Conservation (phyloP, 805 yeast genomes). For the Candida broadrunensis region DNA sequence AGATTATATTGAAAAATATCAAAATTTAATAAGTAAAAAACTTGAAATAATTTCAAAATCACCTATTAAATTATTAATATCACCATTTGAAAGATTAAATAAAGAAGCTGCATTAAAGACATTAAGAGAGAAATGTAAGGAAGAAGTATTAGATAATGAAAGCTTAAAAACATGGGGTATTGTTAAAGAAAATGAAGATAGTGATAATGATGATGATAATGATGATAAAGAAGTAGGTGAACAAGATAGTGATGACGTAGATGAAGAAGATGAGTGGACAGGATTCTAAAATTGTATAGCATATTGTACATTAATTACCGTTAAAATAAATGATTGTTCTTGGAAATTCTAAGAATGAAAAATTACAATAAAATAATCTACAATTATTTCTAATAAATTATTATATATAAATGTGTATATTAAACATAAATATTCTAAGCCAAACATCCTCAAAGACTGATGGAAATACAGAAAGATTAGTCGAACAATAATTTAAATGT, state of each 20-base stretch:
- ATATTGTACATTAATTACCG: no score
- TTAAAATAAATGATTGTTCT: no score
- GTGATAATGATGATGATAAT: slow-evolving; percentile 18
- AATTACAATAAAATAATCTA: no score
- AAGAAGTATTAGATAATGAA: slow-evolving; percentile 63
- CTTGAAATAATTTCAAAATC: slow-evolving; percentile 35
- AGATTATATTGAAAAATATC: slow-evolving; percentile 28
- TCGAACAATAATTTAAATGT: no score
- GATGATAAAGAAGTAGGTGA: slow-evolving; percentile 11
- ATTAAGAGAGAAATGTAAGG: slow-evolving; percentile 59
- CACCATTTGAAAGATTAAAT: slow-evolving; percentile 57
- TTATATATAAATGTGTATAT: no score
- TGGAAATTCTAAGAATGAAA: no score
- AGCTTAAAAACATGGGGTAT: slow-evolving; percentile 68
- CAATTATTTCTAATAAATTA: no score
- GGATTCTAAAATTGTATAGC: slow-evolving; percentile 20
- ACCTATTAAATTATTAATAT: slow-evolving; percentile 55
- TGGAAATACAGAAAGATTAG: no score
- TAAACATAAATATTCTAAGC: no score
- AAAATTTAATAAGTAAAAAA: slow-evolving; percentile 18
- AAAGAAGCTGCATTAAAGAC: slow-evolving; percentile 55
- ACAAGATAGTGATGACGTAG: slow-evolving; percentile 16
- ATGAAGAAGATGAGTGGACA: slow-evolving; percentile 30
- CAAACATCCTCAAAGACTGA: no score
- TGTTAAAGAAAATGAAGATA: slow-evolving; percentile 20